These are phyloP conservation scores for Bretschneidera sinensis DNA, from an alignment of 345 rosid genomes.

Conservation along the genomic window DNA sequence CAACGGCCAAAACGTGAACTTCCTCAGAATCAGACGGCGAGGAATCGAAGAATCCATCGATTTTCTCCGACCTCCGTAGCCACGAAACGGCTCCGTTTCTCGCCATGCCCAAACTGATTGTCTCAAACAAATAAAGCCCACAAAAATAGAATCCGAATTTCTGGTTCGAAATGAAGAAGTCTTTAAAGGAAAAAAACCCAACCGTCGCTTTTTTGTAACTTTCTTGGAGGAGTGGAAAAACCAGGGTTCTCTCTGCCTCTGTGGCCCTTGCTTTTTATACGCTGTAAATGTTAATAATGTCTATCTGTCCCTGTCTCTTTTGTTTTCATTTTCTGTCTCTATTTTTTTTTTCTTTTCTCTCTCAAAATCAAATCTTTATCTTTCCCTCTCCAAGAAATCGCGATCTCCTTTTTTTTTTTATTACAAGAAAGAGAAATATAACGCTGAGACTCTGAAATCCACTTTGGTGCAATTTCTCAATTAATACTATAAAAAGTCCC, in stretches of 20 bases:
- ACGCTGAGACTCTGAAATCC: slow-evolving; percentile 67
- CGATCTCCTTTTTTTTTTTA: too few species aligned
- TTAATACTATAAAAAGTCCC: slow-evolving; percentile 19
- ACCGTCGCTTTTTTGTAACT: not conserved
- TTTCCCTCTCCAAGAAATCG: too few species aligned
- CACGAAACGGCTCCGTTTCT: slow-evolving; percentile 46
- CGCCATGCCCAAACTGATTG: slow-evolving; percentile 39
- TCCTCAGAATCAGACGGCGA: slow-evolving; percentile 43
- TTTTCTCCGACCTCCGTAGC: slow-evolving; percentile 37
- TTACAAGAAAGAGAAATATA: too few species aligned
- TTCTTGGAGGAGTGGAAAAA: slow-evolving; percentile 1
- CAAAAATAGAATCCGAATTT: too few species aligned
- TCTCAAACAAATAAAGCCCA: not conserved
- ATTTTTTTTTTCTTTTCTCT: slow-evolving; percentile 19
- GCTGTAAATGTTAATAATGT: slow-evolving; percentile 19
- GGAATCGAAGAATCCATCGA: slow-evolving; percentile 35
- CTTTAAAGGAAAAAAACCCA: too few species aligned
- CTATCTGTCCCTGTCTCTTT: slow-evolving; percentile 16
- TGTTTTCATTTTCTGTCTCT: not conserved
- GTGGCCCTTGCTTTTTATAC: slow-evolving; percentile 26
- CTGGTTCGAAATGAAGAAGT: too few species aligned
- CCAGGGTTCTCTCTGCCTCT: too few species aligned
- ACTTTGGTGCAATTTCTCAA: slow-evolving; percentile 37
- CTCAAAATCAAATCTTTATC: slow-evolving; percentile 54
- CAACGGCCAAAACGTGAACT: slow-evolving; percentile 90